Base-by-base conservation (phyloP, 2,329 filamentous ascomycete genomes). In the Nothomitra cinnamomea region DNA sequence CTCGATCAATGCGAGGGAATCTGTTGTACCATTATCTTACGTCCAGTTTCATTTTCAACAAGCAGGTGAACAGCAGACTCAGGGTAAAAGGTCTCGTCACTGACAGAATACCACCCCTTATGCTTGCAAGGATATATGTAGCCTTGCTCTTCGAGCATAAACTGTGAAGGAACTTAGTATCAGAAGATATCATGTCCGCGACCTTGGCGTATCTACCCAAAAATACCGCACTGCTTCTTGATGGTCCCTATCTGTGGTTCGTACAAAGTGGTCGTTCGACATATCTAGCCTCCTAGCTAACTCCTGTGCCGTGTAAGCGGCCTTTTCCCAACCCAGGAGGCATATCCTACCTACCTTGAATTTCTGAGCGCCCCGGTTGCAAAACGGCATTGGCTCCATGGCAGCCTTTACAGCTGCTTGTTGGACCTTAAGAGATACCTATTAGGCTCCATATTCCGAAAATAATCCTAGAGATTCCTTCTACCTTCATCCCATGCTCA, bases 11-110 rank as follows among this genome's bases (percentile, higher is more conserved):
- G 8, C 24, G 4, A 8, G 21, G 58, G 42, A 22, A 28, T 17
- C 21, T 35, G 47, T n/a, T 54, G 28, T 65, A 77, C 83, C 79
- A 87, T 87, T 57, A 85, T 81, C 61, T 87, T 89, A 59, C 81
- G 77, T 2, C 92, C 92, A 0, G 88, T 95, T 47, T 80, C 74
- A 3, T 87, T 85, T 59, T 89, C 84, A 38, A 92, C 70, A 51
- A 80, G 78, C 43, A 83, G 76, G 62, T 87, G 79, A 24, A 96
- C 79, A 61, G 81, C 72, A 5, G 79, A 78, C 53, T 83, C 77
- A 0, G 90, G 87, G 64, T 95, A 96, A 68, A 94, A 98, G 40
- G 90, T 90, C 73, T 98, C 92, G 66, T 98, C 92, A 65, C 86
- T 88, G 53, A 98, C 83, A 54, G 85, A 92, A 66, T 98, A 98